Evolutionary conservation across 2,329 filamentous ascomycete genomes (phyloP).

Genomic region (Cladosporium sp.): DNA sequence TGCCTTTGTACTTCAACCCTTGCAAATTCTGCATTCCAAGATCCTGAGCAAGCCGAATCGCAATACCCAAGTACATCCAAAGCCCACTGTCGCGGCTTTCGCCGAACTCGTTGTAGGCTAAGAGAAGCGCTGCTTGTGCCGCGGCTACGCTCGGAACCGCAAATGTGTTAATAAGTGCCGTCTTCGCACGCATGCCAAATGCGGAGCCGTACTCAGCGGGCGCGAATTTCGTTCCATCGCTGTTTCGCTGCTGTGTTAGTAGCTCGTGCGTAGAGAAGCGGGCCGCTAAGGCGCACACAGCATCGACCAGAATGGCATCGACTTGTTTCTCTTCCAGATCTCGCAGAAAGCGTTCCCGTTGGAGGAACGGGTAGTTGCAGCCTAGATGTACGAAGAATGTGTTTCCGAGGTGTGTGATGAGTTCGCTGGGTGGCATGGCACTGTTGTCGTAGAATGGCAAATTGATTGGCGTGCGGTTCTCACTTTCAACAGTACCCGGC

Average conservation of each 20-base stretch:
- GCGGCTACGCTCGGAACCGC: conserved; percentile 79
- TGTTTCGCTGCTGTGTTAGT: conserved; percentile 52
- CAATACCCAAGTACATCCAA: conserved; percentile 90
- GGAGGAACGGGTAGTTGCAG: conserved; percentile 82
- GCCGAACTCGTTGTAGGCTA: conserved; percentile 88
- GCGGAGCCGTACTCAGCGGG: conserved; percentile 70
- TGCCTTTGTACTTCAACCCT: conserved; percentile 63
- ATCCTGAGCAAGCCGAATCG: conserved; percentile 79
- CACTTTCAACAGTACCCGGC: conserved; percentile 35
- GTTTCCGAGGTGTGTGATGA: conserved; percentile 75
- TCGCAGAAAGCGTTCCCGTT: conserved; percentile 69
- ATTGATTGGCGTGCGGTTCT: conserved; percentile 46
- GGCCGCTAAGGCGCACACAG: conserved; percentile 78
- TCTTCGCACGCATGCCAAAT: conserved; percentile 79
- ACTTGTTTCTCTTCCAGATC: conserved; percentile 77
- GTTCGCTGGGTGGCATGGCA: conserved; percentile 65
- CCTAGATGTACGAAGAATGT: conserved; percentile 80
- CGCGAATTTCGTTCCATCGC: conserved; percentile 46
- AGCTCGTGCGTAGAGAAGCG: conserved; percentile 69
- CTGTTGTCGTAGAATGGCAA: conserved; percentile 77
- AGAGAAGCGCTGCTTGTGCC: conserved; percentile 77
- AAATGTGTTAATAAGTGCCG: conserved; percentile 79
- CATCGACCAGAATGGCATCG: conserved; percentile 82
- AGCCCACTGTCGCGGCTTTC: conserved; percentile 84
- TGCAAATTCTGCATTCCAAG: conserved; percentile 80